Evolutionary conservation across 2,329 filamentous ascomycete genomes (phyloP), one percentile per base, ranked within the genome.

Genomic region (Ceratocystiopsis sp.): DNA sequence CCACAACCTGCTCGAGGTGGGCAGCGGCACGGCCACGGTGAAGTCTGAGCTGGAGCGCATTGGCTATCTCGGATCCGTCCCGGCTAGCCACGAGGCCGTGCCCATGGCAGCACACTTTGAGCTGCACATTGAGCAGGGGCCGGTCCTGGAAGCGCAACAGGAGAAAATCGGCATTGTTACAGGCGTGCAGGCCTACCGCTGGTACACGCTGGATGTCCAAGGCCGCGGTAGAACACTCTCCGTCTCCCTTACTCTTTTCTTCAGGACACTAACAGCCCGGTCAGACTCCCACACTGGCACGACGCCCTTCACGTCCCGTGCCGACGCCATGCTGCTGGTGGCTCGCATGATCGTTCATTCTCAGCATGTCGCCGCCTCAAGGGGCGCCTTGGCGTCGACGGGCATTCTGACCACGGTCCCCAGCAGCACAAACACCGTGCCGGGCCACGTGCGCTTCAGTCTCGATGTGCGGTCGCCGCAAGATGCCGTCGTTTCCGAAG

Each of bases 121-220:
- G 57, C 67, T 89, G 12, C 84, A 91, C 54, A 89, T 89, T 42
- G 84, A 93, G 56, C 84, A 93, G 57, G 82, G 83, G 0, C 82
- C 82, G 0, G 72, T 84, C 35, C 67, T 93, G 1, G 77, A 87
- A 53, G 67, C 67, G 14, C 65, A 70, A 25, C 61, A 67, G 21
- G 68, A 76, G 48, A 77, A 76, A 45, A 69, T 89, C 43, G 78
- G 80, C 18, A 69, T 84, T 11, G 82, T 87, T 5, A 70, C 71
- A 19, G 80, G 80, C 3, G 81, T 82, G 1, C 81, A 86, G 55
- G 79, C 78, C 10, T 85, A 83, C 57, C 72, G 74, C 45, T 86
- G 82, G 82, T 77, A 75, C 55, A 80, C 73, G 0, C 58, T 86
- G 35, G 73, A 70, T 5, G 68, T 86, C 4, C 63, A 63, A 11